Conservation (phyloP, 345 rosid species). For the Kernera saxatilis region DNA sequence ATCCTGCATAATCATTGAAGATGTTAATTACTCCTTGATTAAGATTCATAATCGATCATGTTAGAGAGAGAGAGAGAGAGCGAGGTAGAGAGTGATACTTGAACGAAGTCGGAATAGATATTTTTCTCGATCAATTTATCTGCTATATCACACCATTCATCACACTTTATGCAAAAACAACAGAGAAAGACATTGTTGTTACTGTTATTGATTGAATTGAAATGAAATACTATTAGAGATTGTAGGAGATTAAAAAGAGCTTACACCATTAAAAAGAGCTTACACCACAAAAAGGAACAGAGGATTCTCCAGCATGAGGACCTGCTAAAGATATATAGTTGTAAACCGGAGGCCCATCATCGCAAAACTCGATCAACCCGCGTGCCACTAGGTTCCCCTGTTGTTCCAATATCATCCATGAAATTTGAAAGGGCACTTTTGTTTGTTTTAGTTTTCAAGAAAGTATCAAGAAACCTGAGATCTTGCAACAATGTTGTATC, state of each 20-base stretch:
- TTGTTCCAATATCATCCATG: background rate
- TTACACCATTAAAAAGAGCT: slow-evolving; percentile 41
- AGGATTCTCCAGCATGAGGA: slow-evolving; percentile 93
- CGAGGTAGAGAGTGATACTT: slow-evolving; percentile 34
- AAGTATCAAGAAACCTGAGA: slow-evolving; percentile 56
- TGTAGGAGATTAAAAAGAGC: background rate
- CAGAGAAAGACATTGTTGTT: background rate
- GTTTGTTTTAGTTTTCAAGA: background rate
- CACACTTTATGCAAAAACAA: slow-evolving; percentile 44
- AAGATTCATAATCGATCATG: background rate
- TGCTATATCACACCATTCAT: slow-evolving; percentile 52
- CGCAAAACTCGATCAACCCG: slow-evolving; percentile 75
- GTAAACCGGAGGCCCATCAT: slow-evolving; percentile 66
- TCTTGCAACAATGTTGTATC: slow-evolving; percentile 79
- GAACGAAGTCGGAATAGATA: slow-evolving; percentile 67
- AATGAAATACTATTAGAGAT: background rate
- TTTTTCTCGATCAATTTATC: slow-evolving; percentile 51
- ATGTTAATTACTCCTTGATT: background rate
- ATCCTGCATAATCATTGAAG: slow-evolving; percentile 4
- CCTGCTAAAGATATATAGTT: slow-evolving; percentile 81
- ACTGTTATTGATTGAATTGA: background rate
- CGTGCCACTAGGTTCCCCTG: slow-evolving; percentile 91
- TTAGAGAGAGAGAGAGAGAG: too few species aligned
- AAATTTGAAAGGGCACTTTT: background rate
- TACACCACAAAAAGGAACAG: slow-evolving; percentile 70